Evolutionary conservation across 2,329 filamentous ascomycete genomes (phyloP).

Genomic region (Cercospora brassicicola): DNA sequence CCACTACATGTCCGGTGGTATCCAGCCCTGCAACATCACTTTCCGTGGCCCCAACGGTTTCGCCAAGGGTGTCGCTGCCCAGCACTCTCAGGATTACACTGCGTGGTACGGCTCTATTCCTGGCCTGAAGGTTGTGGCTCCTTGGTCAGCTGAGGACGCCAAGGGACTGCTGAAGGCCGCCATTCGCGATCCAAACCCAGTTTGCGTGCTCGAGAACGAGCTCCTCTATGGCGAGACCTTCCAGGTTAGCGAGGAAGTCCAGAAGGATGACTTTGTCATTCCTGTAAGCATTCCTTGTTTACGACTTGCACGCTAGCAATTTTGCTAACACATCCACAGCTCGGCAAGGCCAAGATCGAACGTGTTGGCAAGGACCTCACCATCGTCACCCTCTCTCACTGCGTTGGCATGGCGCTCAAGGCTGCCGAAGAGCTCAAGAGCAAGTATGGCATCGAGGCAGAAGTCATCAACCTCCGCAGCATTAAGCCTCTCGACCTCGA

Average conservation of each 20-base stretch:
- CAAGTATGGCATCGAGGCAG: conserved; percentile 92
- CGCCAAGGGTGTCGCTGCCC: conserved; percentile 88
- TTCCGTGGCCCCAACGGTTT: conserved; percentile 99
- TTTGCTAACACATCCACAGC: conserved; percentile 43
- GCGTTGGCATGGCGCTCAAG: conserved; percentile 84
- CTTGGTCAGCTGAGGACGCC: conserved; percentile 96
- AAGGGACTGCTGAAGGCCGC: conserved; percentile 97
- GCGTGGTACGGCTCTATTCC: conserved; percentile 99
- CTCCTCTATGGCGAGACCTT: conserved; percentile 88
- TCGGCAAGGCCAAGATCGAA: conserved; percentile 99
- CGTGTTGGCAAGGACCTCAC: conserved; percentile 93
- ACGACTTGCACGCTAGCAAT: neutral
- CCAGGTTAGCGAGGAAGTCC: conserved; percentile 95
- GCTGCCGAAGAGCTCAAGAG: conserved; percentile 91
- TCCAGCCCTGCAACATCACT: conserved; percentile 99
- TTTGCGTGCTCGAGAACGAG: conserved; percentile 65
- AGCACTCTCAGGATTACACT: conserved; percentile 98
- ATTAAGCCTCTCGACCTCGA: conserved; percentile 96
- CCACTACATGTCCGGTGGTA: conserved; percentile 99
- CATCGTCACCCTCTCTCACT: conserved; percentile 90
- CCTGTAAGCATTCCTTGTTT: conserved; percentile 52
- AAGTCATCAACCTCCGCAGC: conserved; percentile 97
- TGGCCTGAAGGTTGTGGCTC: conserved; percentile 92
- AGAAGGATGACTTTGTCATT: conserved; percentile 94
- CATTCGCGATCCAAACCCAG: conserved; percentile 96